These are phyloP conservation scores for Elongisporangium anandrum DNA, from an alignment of 352 stramenopile species.

Conservation along the genomic window DNA sequence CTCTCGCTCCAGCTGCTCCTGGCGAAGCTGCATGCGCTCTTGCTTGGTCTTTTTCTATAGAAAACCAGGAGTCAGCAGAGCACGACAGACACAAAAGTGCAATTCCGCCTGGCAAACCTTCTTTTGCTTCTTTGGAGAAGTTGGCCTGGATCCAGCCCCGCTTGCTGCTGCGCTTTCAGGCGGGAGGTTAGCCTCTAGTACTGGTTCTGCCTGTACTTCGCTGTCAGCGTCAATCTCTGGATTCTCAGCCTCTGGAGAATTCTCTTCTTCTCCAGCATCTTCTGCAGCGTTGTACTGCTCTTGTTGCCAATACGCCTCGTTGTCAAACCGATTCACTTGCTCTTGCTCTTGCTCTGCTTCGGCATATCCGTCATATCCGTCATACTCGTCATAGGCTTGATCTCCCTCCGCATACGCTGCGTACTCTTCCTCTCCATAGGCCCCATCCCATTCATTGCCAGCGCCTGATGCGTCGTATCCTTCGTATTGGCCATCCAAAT, in stretches of 20 bases:
- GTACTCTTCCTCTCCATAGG: slow-evolving; percentile 12
- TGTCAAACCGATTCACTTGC: slow-evolving; percentile 26
- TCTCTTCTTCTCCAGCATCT: slow-evolving; percentile 3
- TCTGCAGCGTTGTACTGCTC: slow-evolving; percentile 19
- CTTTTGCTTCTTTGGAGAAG: slow-evolving; percentile 15
- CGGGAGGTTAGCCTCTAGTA: no score
- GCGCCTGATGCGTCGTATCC: background rate
- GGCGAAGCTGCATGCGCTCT: slow-evolving; percentile 46
- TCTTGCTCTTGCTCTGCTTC: slow-evolving; percentile 3
- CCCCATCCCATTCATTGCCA: slow-evolving; percentile 24
- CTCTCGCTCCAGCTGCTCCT: slow-evolving; percentile 53
- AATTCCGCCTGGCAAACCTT: background rate
- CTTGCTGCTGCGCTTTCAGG: background rate
- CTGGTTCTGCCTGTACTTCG: slow-evolving; percentile 4
- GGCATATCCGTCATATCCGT: no score
- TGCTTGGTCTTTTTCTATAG: slow-evolving; percentile 33
- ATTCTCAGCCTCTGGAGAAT: background rate
- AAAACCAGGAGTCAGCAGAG: background rate
- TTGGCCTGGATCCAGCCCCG: slow-evolving; percentile 3
- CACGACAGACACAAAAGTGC: background rate
- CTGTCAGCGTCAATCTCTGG: slow-evolving; percentile 2
- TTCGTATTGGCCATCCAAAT: background rate
- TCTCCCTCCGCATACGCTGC: slow-evolving; percentile 9
- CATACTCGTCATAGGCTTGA: background rate
- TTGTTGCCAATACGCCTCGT: slow-evolving; percentile 49